Conservation (phyloP, 2,329 filamentous ascomycete species). For the Curvularia verruculosa region DNA sequence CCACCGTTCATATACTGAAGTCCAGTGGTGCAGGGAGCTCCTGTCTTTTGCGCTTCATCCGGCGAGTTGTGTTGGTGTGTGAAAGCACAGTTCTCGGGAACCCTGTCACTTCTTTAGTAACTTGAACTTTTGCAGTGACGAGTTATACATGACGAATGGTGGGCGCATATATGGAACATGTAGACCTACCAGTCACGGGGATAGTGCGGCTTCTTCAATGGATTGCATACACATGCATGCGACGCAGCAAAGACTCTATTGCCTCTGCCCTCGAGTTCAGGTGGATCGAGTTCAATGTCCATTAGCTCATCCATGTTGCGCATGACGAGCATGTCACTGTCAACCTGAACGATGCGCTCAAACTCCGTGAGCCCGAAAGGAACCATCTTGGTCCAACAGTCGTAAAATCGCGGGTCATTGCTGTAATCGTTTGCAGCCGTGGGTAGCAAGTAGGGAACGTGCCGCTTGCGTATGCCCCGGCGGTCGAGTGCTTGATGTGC, state of each 20-base stretch:
- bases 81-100: constrained; percentile 66
- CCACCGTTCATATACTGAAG: constrained; percentile 64
- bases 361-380: constrained; percentile 79
- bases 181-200: constrained; percentile 67
- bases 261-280: constrained; percentile 60
- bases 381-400: constrained; percentile 86
- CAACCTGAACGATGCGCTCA: constrained; percentile 78
- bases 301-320: constrained; percentile 92
- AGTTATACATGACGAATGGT: background rate
- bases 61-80: constrained; percentile 62
- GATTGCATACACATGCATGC: constrained; percentile 89
- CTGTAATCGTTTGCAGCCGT: constrained; percentile 68
- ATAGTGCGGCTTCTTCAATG: constrained; percentile 77
- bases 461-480: constrained; percentile 71
- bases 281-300: constrained; percentile 73
- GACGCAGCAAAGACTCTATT: constrained; percentile 77
- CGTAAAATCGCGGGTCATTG: constrained; percentile 82
- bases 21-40: constrained; percentile 58
- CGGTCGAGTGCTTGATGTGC: constrained; percentile 72
- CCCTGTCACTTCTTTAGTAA: constrained; percentile 28
- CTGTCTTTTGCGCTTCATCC: constrained; percentile 58
- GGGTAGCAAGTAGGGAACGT: constrained; percentile 74
- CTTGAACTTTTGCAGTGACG: too few species aligned
- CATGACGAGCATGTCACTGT: constrained; percentile 84
- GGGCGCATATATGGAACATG: background rate